A percentile compares a stretch with the other conserved stretches of the same genome.
Evolutionary conservation across 163 green algal species (phyloP).

Genomic region (Chlamydomonas reinhardtii): DNA sequence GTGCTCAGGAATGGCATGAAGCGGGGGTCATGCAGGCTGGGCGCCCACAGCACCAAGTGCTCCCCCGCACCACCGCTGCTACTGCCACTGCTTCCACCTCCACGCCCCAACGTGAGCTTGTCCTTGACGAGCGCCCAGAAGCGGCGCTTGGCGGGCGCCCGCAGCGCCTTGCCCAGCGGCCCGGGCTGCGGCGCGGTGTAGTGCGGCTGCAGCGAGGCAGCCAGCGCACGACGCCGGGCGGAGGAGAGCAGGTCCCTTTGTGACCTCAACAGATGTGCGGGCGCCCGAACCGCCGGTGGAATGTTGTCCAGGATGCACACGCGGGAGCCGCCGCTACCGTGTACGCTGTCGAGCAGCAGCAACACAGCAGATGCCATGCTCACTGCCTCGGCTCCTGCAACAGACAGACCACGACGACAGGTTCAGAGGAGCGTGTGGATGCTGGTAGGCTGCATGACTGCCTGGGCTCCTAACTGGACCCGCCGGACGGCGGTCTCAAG

Average conservation of each 20-base stretch:
- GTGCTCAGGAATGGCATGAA: conserved; percentile 31
- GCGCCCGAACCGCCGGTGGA: too few relatives aligned
- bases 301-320: background rate
- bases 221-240: conserved; percentile 8
- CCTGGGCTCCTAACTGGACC: too few relatives aligned
- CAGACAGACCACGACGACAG: too few relatives aligned
- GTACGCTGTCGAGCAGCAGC: background rate
- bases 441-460: too few relatives aligned
- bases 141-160: conserved; percentile 31
- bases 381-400: too few relatives aligned
- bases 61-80: background rate
- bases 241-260: background rate
- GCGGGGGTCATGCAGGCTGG: conserved; percentile 30
- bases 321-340: too few relatives aligned
- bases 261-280: background rate
- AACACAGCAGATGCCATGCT: too few relatives aligned
- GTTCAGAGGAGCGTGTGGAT: too few relatives aligned
- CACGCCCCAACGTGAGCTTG: too few relatives aligned
- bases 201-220: conserved; percentile 26
- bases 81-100: background rate
- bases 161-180: background rate
- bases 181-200: background rate
- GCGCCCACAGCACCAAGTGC: conserved; percentile 19
- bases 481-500: too few relatives aligned
- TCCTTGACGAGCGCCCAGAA: conserved; percentile 29